Evolutionary conservation across 768 basidiomycete species (phyloP).

Genomic region (Tulasnella sp.): DNA sequence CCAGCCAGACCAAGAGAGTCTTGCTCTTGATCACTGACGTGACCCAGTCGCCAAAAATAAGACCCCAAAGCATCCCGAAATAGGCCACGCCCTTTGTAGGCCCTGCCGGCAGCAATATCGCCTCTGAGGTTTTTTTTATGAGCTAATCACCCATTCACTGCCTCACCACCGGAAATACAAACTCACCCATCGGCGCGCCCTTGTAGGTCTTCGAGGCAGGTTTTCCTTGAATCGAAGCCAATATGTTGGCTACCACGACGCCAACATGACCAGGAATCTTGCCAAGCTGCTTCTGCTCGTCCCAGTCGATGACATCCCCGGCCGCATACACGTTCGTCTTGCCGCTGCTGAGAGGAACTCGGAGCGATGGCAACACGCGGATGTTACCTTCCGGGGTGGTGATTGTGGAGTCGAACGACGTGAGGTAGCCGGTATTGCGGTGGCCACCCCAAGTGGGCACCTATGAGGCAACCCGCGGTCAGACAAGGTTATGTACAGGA

Average conservation of each 20-base stretch:
- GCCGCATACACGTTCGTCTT: constrained; percentile 31
- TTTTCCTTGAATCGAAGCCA: constrained; percentile 20
- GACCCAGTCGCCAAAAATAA: constrained; percentile 30
- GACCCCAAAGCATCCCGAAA: constrained; percentile 31
- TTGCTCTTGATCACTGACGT: constrained; percentile 29
- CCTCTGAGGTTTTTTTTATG: background rate
- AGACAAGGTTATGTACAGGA: background rate
- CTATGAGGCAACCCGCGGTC: background rate
- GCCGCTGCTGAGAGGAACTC: constrained; percentile 29
- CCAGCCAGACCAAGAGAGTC: constrained; percentile 14
- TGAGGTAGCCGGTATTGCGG: constrained; percentile 29
- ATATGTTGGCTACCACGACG: constrained; percentile 30
- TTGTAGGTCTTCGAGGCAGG: background rate
- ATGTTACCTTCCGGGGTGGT: constrained; percentile 28
- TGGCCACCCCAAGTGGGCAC: constrained; percentile 28
- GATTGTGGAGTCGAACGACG: constrained; percentile 29
- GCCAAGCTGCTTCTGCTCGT: constrained; percentile 32
- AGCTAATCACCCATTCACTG: background rate
- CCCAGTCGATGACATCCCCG: constrained; percentile 33
- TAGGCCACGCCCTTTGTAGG: constrained; percentile 18
- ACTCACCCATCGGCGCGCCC: constrained; percentile 16
- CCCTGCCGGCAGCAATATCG: constrained; percentile 21
- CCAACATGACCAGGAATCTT: constrained; percentile 30
- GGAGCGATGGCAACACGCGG: constrained; percentile 33
- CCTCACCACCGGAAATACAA: background rate